Percentiles rank a stretch among this genome's conserved stretches.
These are phyloP conservation scores for Tuber microsphaerosporum DNA, from an alignment of 495 filamentous ascomycete genomes.

Conservation along the genomic window DNA sequence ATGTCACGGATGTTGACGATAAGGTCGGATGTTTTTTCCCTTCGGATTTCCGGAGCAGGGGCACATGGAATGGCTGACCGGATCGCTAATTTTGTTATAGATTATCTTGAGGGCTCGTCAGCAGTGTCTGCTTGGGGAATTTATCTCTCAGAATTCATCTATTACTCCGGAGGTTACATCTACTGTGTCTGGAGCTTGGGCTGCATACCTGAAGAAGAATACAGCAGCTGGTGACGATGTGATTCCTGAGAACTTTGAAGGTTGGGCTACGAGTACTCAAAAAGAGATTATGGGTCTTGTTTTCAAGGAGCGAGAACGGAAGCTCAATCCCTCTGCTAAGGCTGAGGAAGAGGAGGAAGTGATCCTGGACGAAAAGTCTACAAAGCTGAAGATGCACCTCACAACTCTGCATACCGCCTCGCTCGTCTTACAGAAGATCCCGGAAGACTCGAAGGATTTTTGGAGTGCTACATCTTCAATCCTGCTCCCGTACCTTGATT, in stretches of 20 bases:
- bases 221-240: constrained; percentile 46
- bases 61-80: neutral
- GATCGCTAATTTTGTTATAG: constrained; percentile 41
- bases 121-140: constrained; percentile 61
- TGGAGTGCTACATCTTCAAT: constrained; percentile 55
- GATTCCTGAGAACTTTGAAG: constrained; percentile 21
- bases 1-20: constrained; percentile 90
- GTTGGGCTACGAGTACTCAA: constrained; percentile 25
- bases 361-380: constrained; percentile 58
- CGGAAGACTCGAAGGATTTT: constrained; percentile 53
- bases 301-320: constrained; percentile 24
- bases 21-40: constrained; percentile 51
- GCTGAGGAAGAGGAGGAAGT: constrained; percentile 25
- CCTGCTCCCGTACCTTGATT: constrained; percentile 80
- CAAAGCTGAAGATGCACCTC: constrained; percentile 90
- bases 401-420: constrained; percentile 63
- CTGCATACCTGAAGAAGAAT: constrained; percentile 67
- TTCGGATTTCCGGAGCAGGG: neutral
- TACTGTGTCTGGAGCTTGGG: constrained; percentile 60
- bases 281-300: constrained; percentile 22
- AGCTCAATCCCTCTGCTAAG: constrained; percentile 11
- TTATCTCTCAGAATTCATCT: constrained; percentile 22
- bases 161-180: constrained; percentile 44
- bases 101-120: constrained; percentile 79
- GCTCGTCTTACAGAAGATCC: constrained; percentile 48